Evolutionary conservation across 2,329 filamentous ascomycete genomes (phyloP), one percentile per base, ranked within the genome.

Genomic region (Helicocarpus griseus): DNA sequence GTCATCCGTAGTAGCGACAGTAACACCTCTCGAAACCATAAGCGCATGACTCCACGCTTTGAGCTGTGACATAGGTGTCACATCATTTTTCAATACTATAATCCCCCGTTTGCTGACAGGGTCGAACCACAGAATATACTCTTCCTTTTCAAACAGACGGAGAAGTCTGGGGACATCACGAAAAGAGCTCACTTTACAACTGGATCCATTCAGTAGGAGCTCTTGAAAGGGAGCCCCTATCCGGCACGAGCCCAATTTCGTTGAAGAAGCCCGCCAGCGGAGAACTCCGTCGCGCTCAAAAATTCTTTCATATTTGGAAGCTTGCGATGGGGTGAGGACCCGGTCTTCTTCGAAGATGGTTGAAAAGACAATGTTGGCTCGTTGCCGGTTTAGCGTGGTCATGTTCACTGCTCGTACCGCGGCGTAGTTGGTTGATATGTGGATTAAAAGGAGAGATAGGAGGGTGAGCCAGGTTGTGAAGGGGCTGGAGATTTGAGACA

Each of bases 331-430:
- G 0, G 76, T 76, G 2, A 87, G 74, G 1, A 59, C 40, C 17
- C 24, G 50, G 28, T 69, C 49, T 65, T 74, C 58, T 5, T 61
- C 63, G 11, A 78, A 57, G 4, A 85, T 65, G 49, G 79, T 73
- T 38, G 80, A 77, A 60, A 90, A 83, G 1, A 95, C 74, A 19
- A 96, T 81, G 45, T 85, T 87, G 1, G 89, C 87, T 33, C 93
- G 80, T 67, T 97, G 90, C 21, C 88, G 79, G 69, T 95, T 97
- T 33, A 97, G 75, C 5, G 81, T 87, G 36, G 80, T 79, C 83
- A 97, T 88, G 64, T 82, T 83, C 14, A 98, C 90, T 46, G 86
- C 78, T 55, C 85, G 78, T 4, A 98, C 91, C 39, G 89, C 93
- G 31, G 81, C 77, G 67, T 94, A 91, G 67, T 97, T 97, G 60